phyloP scores from a whole-genome alignment of 2,329 filamentous ascomycete genomes.

The Phialophora chinensis region DNA sequence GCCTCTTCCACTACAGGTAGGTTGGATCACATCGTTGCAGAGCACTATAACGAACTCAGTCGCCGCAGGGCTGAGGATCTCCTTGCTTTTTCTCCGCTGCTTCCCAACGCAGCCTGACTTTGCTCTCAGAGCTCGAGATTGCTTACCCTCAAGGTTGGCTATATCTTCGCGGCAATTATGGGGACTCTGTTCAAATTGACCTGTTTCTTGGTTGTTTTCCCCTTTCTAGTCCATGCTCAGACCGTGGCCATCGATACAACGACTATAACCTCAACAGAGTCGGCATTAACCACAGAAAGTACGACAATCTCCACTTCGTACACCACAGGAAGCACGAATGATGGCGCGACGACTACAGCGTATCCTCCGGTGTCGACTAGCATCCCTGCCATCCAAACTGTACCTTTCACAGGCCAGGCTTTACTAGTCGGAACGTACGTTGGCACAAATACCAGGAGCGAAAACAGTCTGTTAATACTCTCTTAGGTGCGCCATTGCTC shows the following conservation, averaged over 20 bases:
- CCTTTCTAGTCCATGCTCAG: slow-evolving; percentile 4
- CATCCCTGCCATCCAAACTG: slow-evolving; percentile 28
- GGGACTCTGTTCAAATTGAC: neutral
- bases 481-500: slow-evolving; percentile 26
- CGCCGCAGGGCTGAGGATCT: slow-evolving; percentile 19
- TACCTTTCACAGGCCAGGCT: slow-evolving; percentile 29
- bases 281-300: neutral
- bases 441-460: neutral
- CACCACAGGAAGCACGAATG: slow-evolving; percentile 18
- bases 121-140: neutral
- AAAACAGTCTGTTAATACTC: neutral
- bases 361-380: slow-evolving; percentile 13
- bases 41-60: slow-evolving; percentile 6
- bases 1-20: neutral
- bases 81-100: neutral
- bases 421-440: slow-evolving; percentile 32
- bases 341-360: slow-evolving; percentile 13
- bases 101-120: neutral
- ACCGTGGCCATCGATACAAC: slow-evolving; percentile 11
- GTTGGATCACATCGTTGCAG: neutral
- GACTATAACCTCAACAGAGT: neutral
- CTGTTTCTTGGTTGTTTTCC: slow-evolving; percentile 12
- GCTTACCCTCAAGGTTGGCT: neutral
- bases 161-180: neutral
- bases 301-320: slow-evolving; percentile 23